phyloP scores from a whole-genome alignment of 495 filamentous ascomycete genomes.

The Tuber umbilicatum region DNA sequence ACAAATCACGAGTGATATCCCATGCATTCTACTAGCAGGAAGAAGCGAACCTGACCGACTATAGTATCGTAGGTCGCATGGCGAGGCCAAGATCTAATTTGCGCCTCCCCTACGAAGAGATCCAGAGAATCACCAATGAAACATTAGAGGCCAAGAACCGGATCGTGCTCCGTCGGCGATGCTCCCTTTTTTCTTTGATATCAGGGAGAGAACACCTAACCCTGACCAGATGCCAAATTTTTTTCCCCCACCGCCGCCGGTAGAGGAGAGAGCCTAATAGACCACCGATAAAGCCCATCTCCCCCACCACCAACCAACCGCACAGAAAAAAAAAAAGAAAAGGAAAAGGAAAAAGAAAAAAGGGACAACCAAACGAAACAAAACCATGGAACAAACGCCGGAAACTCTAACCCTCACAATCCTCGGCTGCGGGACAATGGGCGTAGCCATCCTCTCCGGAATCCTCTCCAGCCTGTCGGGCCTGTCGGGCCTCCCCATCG shows the following conservation, averaged over 20 bases:
- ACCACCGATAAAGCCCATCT: too few species aligned
- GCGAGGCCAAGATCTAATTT: neutral
- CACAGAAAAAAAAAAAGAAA: neutral
- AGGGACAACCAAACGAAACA: neutral
- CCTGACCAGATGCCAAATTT: neutral
- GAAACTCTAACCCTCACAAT: constrained; percentile 29
- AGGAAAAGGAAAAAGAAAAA: neutral
- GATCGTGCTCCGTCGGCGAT: neutral
- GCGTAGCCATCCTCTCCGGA: constrained; percentile 74
- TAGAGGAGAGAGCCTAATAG: too few species aligned
- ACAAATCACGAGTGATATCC: neutral
- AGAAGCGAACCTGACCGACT: too few species aligned
- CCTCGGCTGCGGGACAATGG: constrained; percentile 60
- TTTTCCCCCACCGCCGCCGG: neutral
- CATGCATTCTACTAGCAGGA: neutral
- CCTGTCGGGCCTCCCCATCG: constrained; percentile 40
- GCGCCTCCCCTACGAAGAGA: too few species aligned
- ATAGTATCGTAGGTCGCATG: neutral
- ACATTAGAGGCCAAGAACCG: neutral
- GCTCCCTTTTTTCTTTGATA: too few species aligned
- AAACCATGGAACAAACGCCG: constrained; percentile 29
- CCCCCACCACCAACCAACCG: neutral
- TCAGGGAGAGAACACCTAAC: neutral
- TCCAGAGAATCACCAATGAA: neutral
- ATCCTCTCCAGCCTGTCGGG: constrained; percentile 59